A percentile compares a stretch with the other conserved stretches of the same genome.
phyloP scores from a whole-genome alignment of 306 rosid genomes.

The Cucurbita maxima region DNA sequence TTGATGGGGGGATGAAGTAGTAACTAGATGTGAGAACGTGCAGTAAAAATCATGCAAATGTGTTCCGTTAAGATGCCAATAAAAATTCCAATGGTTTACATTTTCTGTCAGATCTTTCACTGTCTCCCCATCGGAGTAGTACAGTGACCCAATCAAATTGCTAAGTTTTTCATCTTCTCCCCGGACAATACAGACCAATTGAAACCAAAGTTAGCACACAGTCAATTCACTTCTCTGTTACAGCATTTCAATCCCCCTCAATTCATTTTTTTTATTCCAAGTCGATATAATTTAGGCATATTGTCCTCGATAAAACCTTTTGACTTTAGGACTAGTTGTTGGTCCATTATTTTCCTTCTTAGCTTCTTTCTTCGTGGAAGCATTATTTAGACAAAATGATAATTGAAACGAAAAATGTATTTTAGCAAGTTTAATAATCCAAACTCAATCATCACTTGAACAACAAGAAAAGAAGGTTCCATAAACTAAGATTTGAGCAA shows the following conservation, averaged over 20 bases:
- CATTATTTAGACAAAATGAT: neutral
- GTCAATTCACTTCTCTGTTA: neutral
- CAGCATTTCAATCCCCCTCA: neutral
- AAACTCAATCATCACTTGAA: neutral
- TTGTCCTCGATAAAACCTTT: neutral
- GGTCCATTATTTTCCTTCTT: too few species aligned
- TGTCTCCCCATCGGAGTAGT: constrained; percentile 48
- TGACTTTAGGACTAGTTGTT: neutral
- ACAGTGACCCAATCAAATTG: constrained; percentile 83
- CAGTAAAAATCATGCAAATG: neutral
- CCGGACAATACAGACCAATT: neutral
- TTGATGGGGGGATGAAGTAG: neutral
- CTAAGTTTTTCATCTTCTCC: constrained; percentile 8
- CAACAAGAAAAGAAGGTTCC: neutral
- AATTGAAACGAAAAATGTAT: neutral
- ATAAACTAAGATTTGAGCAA: neutral
- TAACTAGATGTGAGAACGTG: neutral
- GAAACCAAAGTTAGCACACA: neutral
- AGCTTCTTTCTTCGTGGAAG: too few species aligned
- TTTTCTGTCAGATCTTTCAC: constrained; percentile 88
- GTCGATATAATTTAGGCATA: neutral
- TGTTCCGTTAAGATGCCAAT: neutral
- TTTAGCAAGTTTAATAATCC: neutral
- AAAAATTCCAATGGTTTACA: constrained; percentile 25
- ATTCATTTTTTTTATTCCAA: neutral